phyloP scores from a whole-genome alignment of 768 basidiomycete species.

The Hypholoma fasciculare region DNA sequence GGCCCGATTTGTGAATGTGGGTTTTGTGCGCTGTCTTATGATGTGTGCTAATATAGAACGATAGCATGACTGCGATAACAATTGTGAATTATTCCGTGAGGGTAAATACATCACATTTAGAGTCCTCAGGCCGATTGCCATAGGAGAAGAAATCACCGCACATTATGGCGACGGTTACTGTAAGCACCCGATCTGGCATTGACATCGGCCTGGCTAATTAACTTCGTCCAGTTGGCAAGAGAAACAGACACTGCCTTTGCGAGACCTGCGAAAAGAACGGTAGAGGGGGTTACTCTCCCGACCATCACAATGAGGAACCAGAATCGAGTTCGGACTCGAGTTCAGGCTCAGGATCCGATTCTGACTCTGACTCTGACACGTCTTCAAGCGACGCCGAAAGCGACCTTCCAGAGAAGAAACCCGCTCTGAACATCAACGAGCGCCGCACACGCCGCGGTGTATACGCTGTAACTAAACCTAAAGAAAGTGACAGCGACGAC shows the following conservation, averaged over 20 bases:
- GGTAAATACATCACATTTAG: constrained; percentile 90
- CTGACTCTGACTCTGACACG: constrained; percentile 49
- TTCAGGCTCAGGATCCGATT: constrained; percentile 50
- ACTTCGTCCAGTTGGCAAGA: constrained; percentile 34
- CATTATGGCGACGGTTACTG: constrained; percentile 92
- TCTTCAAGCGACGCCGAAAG: constrained; percentile 38
- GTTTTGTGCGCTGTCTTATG: constrained; percentile 30
- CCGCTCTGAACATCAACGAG: constrained; percentile 67
- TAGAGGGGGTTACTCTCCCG: constrained; percentile 71
- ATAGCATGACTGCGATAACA: constrained; percentile 89
- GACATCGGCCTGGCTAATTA: constrained; percentile 18
- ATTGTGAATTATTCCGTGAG: constrained; percentile 86
- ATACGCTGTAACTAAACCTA: constrained; percentile 66
- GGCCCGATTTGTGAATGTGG: constrained; percentile 90
- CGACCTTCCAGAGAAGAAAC: constrained; percentile 35
- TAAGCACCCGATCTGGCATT: constrained; percentile 41
- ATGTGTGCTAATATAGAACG: constrained; percentile 25
- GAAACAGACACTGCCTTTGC: constrained; percentile 64
- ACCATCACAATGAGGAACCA: constrained; percentile 38
- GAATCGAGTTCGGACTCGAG: constrained; percentile 47
- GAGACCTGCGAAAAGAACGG: constrained; percentile 83
- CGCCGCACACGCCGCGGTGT: constrained; percentile 81
- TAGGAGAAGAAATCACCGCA: constrained; percentile 87
- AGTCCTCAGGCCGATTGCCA: constrained; percentile 71
- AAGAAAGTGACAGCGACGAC: constrained; percentile 62